These are phyloP conservation scores for Mucor plumbeus DNA, from an alignment of 371 early-diverging fungal species.

Conservation along the genomic window DNA sequence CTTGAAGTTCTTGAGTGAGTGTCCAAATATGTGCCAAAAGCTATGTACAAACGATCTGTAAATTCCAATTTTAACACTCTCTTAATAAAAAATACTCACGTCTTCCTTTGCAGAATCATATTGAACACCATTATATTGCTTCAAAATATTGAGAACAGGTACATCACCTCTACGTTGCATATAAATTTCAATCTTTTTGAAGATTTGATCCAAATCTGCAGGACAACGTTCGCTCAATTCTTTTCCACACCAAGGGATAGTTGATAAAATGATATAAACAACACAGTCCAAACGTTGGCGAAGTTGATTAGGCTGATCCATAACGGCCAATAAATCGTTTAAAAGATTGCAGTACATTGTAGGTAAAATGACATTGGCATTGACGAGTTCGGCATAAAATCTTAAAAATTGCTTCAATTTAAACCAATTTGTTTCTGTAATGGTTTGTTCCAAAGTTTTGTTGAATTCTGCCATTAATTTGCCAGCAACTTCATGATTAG, in stretches of 20 bases:
- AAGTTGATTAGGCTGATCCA: slow-evolving; percentile 60
- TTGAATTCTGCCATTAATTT: slow-evolving; percentile 46
- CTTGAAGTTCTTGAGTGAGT: slow-evolving; percentile 63
- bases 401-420: slow-evolving; percentile 77
- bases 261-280: slow-evolving; percentile 71
- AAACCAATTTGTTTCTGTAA: slow-evolving; percentile 66
- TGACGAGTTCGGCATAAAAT: slow-evolving; percentile 84
- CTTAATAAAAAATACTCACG: slow-evolving; percentile 41
- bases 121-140: slow-evolving; percentile 57
- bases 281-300: slow-evolving; percentile 75
- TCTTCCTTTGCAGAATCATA: slow-evolving; percentile 58
- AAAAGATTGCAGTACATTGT: slow-evolving; percentile 66
- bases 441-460: slow-evolving; percentile 54
- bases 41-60: slow-evolving; percentile 35
- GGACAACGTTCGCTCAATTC: slow-evolving; percentile 61
- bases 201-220: slow-evolving; percentile 63
- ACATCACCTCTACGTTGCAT: slow-evolving; percentile 59
- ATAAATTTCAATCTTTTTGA: slow-evolving; percentile 65
- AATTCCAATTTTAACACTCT: neutral
- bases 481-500: slow-evolving; percentile 40
- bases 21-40: slow-evolving; percentile 71
- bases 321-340: slow-evolving; percentile 61
- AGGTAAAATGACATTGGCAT: slow-evolving; percentile 76
- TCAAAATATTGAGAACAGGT: slow-evolving; percentile 54
- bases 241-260: slow-evolving; percentile 78